A percentile compares a stretch with the other conserved stretches of the same genome.
Conservation (phyloP, 192 early-diverging fungal species). For the Coemansia sp. region DNA sequence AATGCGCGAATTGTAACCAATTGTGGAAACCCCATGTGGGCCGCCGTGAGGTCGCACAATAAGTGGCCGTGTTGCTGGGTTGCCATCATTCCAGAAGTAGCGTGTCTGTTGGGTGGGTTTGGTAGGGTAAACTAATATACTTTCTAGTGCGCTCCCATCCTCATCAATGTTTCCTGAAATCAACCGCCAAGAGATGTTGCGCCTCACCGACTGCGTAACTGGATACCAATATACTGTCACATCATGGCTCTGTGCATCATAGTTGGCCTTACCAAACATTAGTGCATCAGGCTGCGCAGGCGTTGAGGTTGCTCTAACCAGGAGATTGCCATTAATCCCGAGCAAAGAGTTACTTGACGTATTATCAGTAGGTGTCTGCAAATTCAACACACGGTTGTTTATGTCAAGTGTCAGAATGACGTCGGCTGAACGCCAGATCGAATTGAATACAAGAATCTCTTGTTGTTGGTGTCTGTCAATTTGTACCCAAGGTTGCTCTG, state of each 20-base stretch:
- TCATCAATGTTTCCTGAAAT: background rate
- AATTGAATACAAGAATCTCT: slow-evolving; percentile 32
- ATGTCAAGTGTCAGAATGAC: slow-evolving; percentile 52
- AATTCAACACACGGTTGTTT: slow-evolving; percentile 47
- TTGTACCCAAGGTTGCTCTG: slow-evolving; percentile 31
- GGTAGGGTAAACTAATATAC: slow-evolving; percentile 36
- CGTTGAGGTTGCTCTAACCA: slow-evolving; percentile 55
- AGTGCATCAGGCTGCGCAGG: slow-evolving; percentile 56
- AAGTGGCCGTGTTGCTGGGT: slow-evolving; percentile 49
- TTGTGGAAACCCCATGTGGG: slow-evolving; percentile 61
- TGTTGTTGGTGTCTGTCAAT: background rate
- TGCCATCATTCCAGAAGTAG: slow-evolving; percentile 29
- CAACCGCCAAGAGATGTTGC: slow-evolving; percentile 20
- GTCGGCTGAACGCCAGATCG: slow-evolving; percentile 45
- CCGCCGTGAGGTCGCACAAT: slow-evolving; percentile 81
- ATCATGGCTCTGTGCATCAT: background rate
- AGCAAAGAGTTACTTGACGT: slow-evolving; percentile 53
- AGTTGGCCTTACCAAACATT: slow-evolving; percentile 28
- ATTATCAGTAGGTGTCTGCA: slow-evolving; percentile 53
- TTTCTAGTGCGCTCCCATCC: slow-evolving; percentile 15
- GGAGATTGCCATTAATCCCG: slow-evolving; percentile 41
- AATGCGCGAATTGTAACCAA: slow-evolving; percentile 52
- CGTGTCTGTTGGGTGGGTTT: slow-evolving; percentile 12
- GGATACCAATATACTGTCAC: slow-evolving; percentile 20
- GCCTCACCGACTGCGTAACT: background rate